These are phyloP conservation scores for Tuber borchii DNA, from an alignment of 495 filamentous ascomycete species.

Conservation along the genomic window DNA sequence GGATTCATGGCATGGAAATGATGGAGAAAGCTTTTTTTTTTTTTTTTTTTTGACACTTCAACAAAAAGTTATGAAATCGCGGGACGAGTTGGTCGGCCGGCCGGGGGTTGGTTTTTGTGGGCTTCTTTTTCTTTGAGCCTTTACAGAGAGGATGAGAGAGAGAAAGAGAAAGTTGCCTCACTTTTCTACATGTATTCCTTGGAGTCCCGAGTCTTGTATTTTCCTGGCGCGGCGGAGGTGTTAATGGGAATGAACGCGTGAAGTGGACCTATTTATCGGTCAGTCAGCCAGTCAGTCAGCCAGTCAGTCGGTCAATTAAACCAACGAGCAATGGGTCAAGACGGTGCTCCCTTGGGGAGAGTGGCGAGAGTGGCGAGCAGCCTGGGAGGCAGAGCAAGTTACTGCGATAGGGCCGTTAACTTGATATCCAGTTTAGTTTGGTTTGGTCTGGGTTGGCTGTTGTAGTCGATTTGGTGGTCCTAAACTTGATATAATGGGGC, in stretches of 20 bases:
- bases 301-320: neutral
- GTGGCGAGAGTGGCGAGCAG: neutral
- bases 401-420: neutral
- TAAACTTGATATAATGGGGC: neutral
- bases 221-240: neutral
- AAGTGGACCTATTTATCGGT: neutral
- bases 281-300: neutral
- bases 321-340: neutral
- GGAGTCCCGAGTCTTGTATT: neutral
- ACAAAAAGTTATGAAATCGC: conserved; percentile 3
- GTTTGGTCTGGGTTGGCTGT: neutral
- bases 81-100: neutral
- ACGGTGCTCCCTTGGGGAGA: neutral
- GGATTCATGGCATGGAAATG: conserved; percentile 6
- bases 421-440: neutral
- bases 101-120: neutral
- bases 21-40: neutral
- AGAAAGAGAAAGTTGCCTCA: neutral
- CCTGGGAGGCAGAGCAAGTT: neutral
- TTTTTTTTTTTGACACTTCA: neutral
- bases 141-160: neutral
- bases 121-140: neutral
- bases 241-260: neutral
- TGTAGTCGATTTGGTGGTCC: neutral
- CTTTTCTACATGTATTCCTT: neutral